Evolutionary conservation across 2,329 filamentous ascomycete species (phyloP), one percentile per base, ranked within the genome.

Genomic region (Orbilia oligospora): DNA sequence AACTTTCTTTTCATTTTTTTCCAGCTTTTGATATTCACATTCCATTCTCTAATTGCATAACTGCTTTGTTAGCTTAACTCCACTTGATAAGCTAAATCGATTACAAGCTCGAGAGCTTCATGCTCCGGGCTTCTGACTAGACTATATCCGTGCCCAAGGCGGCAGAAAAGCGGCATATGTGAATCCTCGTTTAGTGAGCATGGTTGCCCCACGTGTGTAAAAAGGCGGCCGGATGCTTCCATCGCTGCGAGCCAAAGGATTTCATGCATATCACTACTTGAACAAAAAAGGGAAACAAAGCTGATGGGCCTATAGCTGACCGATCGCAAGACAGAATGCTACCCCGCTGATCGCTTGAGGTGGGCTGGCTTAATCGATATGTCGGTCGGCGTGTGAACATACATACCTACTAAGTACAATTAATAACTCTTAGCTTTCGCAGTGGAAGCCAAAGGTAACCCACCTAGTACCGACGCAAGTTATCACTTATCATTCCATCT

Each of bases 401-500:
- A 46, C 41, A 46, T 20, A 9, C n/a, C n/a, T n/a, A n/a, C n/a
- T n/a, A n/a, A n/a, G n/a, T n/a, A n/a, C n/a, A n/a, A n/a, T n/a
- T n/a, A n/a, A 22, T 48, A 72, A 36, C 48, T 64, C 53, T 44
- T 48, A 48, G 67, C 14, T 44, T 10, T 44, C 36, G 49, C 27
- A 20, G 41, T 12, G 41, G 10, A 49, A 55, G 46, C 48, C 53
- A 63, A n/a, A 64, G 24, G 44, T 22, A 70, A 51, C 36, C 66
- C 66, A 55, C 72, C 72, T 76, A 71, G 72, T 65, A 76, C 69
- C 56, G 46, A 66, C 72, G 72, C 72, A 76, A 58, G 44, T 66
- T 76, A 70, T 76, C 72, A 76, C 8, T 65, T 76, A 76, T 76
- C 72, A 63, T 55, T 75, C 71, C 71, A 76, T 70, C 65, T 76